Evolutionary conservation across 2,329 filamentous ascomycete genomes (phyloP), one percentile per base, ranked within the genome.

Genomic region (Calonectria naviculata): DNA sequence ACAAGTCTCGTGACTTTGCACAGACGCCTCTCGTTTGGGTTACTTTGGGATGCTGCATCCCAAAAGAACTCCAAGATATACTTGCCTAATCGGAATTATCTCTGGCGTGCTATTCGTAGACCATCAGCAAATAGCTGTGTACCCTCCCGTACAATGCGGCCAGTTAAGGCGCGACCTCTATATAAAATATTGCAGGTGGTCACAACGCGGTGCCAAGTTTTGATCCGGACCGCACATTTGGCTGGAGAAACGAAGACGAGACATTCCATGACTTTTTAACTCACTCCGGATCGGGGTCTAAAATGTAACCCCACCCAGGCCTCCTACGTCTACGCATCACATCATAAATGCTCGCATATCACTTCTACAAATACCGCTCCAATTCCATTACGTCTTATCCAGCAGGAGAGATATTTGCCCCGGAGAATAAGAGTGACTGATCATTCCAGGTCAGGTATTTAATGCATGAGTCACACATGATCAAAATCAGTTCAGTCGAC

Each of bases 61-160:
- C 4, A 5, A 38, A 44, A 36, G 46, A 46, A n/a, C 29, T 21
- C 34, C 46, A 29, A 41, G 31, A n/a, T 42, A 21, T n/a, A 64
- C 17, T 68, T 68, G 66, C 66, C 60, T 64, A 58, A 68, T 64
- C 26, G 21, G 66, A 68, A 44, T 19, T 13, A 21, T 28, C 19
- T 36, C 19, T 4, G 47, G 15, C 29, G 46, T 58, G 41, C 26
- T 36, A 68, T 64, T 64, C 60, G 47, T 24, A 58, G 66, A 47
- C 47, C 9, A 13, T 24, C 15, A 17, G 24, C 17, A 28, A 56
- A 46, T 26, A n/a, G 4, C 6, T 15, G 12, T 38, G 28, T 65
- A n/a, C 47, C 44, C 60, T 46, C 65, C 34, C n/a, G 15, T 24
- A 54, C 47, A 28, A 17, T 29, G 21, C 9, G n/a, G 24, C 19